phyloP scores from a whole-genome alignment of 2,329 filamentous ascomycete genomes.

The Zymoseptoria brevis region DNA sequence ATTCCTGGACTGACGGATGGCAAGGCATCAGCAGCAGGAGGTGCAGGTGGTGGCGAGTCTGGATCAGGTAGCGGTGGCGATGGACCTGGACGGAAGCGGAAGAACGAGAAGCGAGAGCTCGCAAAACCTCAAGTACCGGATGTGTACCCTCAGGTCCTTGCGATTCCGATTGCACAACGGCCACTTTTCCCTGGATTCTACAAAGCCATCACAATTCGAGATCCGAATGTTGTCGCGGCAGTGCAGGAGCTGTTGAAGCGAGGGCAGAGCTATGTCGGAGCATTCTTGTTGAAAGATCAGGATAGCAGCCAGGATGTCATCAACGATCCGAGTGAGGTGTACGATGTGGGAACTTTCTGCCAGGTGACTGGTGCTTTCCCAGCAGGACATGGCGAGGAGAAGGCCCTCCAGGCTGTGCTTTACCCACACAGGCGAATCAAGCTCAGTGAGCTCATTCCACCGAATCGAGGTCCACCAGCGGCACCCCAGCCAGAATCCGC shows the following conservation, averaged over 20 bases:
- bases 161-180: slow-evolving; percentile 87
- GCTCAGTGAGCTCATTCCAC: slow-evolving; percentile 73
- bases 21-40: slow-evolving; percentile 50
- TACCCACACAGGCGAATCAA: slow-evolving; percentile 94
- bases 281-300: slow-evolving; percentile 95
- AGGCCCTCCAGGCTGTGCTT: slow-evolving; percentile 77
- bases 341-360: slow-evolving; percentile 93
- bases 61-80: slow-evolving; percentile 30
- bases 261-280: slow-evolving; percentile 93
- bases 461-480: slow-evolving; percentile 41
- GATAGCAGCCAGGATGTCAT: slow-evolving; percentile 90
- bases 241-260: slow-evolving; percentile 96
- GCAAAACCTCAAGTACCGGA: slow-evolving; percentile 87
- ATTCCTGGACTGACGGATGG: slow-evolving; percentile 48
- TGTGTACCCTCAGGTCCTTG: slow-evolving; percentile 94
- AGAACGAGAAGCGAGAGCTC: slow-evolving; percentile 60
- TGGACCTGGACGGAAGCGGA: slow-evolving; percentile 64
- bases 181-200: slow-evolving; percentile 97
- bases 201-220: slow-evolving; percentile 94
- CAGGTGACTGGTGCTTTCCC: slow-evolving; percentile 96
- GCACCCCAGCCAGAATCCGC: slow-evolving; percentile 45
- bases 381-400: slow-evolving; percentile 67
- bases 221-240: slow-evolving; percentile 81
- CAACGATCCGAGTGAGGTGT: slow-evolving; percentile 79
- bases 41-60: slow-evolving; percentile 43